Conservation (phyloP, 441 rosid genomes). For the Jatropha podagrica region DNA sequence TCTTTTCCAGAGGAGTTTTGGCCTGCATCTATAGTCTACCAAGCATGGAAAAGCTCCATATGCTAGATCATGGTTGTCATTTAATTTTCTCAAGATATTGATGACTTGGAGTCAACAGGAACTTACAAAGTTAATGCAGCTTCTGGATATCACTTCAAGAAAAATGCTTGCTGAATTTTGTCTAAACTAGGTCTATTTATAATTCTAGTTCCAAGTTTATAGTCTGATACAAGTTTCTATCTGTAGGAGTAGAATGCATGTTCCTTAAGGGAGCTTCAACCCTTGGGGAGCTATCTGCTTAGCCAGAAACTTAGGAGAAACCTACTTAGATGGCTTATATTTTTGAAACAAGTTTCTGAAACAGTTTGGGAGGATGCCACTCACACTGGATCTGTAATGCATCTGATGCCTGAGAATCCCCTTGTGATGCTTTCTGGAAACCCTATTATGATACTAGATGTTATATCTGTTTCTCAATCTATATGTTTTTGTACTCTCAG, state of each 20-base stretch:
- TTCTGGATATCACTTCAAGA: not conserved
- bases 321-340: not conserved
- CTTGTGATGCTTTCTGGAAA: not conserved
- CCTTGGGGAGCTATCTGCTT: not conserved
- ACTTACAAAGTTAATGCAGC: not conserved
- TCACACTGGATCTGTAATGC: not conserved
- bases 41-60: no score
- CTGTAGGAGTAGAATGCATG: not conserved
- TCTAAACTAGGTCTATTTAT: not conserved
- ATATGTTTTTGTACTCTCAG: not conserved
- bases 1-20: slow-evolving; percentile 3
- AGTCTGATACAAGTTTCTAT: not conserved
- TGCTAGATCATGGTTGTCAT: not conserved
- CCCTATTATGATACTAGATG: not conserved
- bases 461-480: not conserved
- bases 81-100: not conserved
- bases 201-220: not conserved
- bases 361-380: not conserved
- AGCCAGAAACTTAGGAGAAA: not conserved
- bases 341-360: not conserved
- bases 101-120: not conserved
- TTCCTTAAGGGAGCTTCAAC: not conserved
- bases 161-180: not conserved
- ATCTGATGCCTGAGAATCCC: not conserved
- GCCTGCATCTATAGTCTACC: not conserved